Conservation (phyloP, 768 basidiomycete species). For the Auriculariales sp. region DNA sequence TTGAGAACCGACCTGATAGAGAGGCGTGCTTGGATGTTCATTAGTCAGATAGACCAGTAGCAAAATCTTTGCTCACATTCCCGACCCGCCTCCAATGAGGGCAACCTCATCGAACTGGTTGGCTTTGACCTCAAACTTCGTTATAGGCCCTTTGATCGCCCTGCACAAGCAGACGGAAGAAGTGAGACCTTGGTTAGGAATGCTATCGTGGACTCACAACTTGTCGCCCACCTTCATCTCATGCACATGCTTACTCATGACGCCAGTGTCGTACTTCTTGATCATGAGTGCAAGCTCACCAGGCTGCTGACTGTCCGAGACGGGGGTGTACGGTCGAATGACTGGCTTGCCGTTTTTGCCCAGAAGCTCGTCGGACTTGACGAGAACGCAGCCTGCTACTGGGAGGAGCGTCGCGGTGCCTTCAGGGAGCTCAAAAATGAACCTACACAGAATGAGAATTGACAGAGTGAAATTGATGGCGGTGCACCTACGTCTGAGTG, state of each 20-base stretch:
- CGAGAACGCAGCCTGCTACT: constrained; percentile 62
- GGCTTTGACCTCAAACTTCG: constrained; percentile 81
- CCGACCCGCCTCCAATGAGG: constrained; percentile 85
- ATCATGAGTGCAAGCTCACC: constrained; percentile 72
- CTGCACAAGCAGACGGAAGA: too few species aligned
- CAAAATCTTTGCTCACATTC: constrained; percentile 44
- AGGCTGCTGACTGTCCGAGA: constrained; percentile 57
- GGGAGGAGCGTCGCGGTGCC: constrained; percentile 66
- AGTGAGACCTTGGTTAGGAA: too few species aligned
- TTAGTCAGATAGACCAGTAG: background rate
- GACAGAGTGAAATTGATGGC: constrained; percentile 3
- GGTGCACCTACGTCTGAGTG: constrained; percentile 46
- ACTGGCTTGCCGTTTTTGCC: constrained; percentile 69
- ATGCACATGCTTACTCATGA: constrained; percentile 74
- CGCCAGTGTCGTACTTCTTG: constrained; percentile 74
- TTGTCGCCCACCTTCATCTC: constrained; percentile 66
- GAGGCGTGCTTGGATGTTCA: constrained; percentile 43
- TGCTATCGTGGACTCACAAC: too few species aligned
- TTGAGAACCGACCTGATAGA: constrained; percentile 37
- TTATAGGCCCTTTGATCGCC: constrained; percentile 83
- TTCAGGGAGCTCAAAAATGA: constrained; percentile 68
- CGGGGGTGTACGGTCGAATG: constrained; percentile 86
- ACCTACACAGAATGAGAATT: constrained; percentile 25
- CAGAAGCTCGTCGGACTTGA: constrained; percentile 61
- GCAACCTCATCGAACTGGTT: constrained; percentile 79